These are phyloP conservation scores for Chlorencoelia australis DNA, from an alignment of 2,329 filamentous ascomycete genomes.

Conservation along the genomic window DNA sequence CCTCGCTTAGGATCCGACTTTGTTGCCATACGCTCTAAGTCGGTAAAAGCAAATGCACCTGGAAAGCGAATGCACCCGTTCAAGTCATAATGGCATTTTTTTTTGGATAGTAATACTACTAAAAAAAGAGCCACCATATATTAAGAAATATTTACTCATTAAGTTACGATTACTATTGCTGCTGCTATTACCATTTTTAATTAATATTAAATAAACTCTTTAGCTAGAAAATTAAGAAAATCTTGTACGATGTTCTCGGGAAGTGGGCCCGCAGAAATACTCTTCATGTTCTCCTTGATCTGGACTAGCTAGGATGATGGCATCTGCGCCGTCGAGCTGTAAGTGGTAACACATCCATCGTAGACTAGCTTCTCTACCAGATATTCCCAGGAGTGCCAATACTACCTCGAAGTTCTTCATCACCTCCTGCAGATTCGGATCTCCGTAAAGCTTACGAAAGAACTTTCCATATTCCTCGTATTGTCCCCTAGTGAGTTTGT, in stretches of 20 bases:
- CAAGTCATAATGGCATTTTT: no score
- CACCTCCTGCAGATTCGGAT: neutral
- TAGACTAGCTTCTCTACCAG: neutral
- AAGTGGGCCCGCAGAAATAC: neutral
- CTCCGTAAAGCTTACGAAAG: neutral
- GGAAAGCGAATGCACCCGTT: no score
- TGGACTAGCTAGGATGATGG: neutral
- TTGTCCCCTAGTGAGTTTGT: neutral
- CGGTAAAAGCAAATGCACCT: no score
- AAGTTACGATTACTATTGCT: no score
- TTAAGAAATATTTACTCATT: no score
- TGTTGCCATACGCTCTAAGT: no score
- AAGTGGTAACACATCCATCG: conserved; percentile 1
- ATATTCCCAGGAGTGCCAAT: neutral
- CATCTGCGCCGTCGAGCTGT: neutral
- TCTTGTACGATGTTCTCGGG: neutral
- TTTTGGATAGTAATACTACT: no score
- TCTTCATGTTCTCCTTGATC: neutral
- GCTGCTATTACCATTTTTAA: no score
- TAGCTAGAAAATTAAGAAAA: no score
- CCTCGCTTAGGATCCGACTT: no score
- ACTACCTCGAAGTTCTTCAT: neutral
- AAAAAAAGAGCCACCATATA: no score
- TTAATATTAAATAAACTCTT: no score
- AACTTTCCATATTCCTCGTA: neutral